Evolutionary conservation across 495 filamentous ascomycete genomes (phyloP), one percentile per base, ranked within the genome.

Genomic region (Daldinia childiae): DNA sequence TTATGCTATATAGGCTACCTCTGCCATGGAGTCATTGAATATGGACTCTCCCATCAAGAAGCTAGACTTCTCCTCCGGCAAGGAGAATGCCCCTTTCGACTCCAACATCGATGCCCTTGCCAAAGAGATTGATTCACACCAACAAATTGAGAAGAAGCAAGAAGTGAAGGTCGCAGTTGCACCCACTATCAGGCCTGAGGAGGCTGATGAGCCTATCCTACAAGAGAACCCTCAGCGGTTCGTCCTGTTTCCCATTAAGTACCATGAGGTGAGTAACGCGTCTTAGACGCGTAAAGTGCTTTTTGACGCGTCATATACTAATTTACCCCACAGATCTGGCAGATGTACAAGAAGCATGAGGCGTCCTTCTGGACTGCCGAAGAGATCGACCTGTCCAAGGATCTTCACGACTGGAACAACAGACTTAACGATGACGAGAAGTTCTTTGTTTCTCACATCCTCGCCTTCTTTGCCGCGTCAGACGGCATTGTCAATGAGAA

Each of bases 321-420:
- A 73, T 79, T 82, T 77, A 87, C 90, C 89, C 88, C 61, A 78
- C 74, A 95, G 95, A 95, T 99, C 84, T 99, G 95, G 95, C 96
- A 98, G 82, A 98, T 99, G 95, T 99, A 99, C 89, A 99, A 99
- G 91, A 98, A 99, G 85, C 96, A 96, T 74, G 95, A 98, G 82
- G 95, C 95, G 26, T 98, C 96, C 39, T 99, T 99, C 89, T 99
- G 95, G 95, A 98, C 96, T 59, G 95, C 95, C 62, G 95, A 99
- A 80, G 95, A 99, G 85, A 98, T 99, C 69, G 95, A 99, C 85
- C 89, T 99, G 29, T 97, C 95, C 75, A 98, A 99, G 85, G 95
- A 99, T 81, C 87, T 97, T 26, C 92, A 97, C 86, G 96, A 99
- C 85, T 99, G 95, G 95, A 95, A 97, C 87, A 95, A 98, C 87